Evolutionary conservation across 192 early-diverging fungal species (phyloP).

Genomic region (Spinellus fusiger): DNA sequence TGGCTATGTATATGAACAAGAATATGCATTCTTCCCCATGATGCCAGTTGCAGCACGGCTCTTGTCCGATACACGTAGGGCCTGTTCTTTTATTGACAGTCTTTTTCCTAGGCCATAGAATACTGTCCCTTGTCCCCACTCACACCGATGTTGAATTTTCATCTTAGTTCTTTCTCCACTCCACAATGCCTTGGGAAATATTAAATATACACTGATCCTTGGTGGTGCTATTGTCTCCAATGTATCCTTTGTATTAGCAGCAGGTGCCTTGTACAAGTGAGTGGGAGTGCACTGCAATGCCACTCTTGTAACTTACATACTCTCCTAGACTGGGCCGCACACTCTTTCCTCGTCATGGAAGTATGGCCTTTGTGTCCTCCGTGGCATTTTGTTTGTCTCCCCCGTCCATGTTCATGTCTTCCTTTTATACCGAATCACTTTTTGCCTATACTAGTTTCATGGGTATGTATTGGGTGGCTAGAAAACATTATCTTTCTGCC

Average conservation of each 20-base stretch:
- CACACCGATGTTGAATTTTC: background rate
- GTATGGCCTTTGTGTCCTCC: constrained; percentile 57
- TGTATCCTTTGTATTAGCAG: constrained; percentile 64
- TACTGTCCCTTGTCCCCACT: too few species aligned
- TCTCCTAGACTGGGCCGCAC: constrained; percentile 10
- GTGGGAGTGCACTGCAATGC: background rate
- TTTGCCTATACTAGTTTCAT: constrained; percentile 77
- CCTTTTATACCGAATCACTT: constrained; percentile 82
- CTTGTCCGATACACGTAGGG: constrained; percentile 41
- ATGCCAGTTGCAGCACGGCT: constrained; percentile 58
- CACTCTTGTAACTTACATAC: background rate
- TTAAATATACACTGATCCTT: constrained; percentile 41
- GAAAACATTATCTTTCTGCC: constrained; percentile 46
- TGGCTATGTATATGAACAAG: constrained; percentile 84
- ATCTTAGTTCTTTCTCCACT: constrained; percentile 49
- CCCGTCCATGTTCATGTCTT: constrained; percentile 80
- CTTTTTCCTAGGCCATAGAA: too few species aligned
- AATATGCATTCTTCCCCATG: constrained; percentile 84
- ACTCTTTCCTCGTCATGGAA: constrained; percentile 27
- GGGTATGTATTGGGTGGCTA: constrained; percentile 57
- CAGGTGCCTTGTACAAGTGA: constrained; percentile 66
- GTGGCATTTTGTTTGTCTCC: constrained; percentile 73
- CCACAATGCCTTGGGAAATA: constrained; percentile 20
- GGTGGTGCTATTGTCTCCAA: constrained; percentile 74
- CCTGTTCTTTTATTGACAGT: background rate